Base-by-base conservation (phyloP, 495 filamentous ascomycete genomes). In the Hamigera avellanea region DNA sequence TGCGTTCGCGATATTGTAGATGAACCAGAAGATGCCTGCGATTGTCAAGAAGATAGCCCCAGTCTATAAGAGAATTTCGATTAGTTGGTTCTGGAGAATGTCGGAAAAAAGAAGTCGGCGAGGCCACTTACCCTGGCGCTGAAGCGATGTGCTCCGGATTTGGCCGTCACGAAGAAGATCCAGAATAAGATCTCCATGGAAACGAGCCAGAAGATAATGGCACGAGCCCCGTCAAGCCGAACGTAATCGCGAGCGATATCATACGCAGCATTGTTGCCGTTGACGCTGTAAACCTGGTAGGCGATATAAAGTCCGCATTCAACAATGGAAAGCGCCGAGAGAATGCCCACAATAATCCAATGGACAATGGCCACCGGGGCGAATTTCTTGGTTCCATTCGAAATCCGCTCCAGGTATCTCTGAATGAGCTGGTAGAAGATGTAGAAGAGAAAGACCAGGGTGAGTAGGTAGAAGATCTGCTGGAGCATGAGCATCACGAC, bases 381-480 rank as follows among this genome's bases (percentile, higher is more conserved):
- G 25, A 47, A 47, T 2, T 50, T 45, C 15, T 41, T 50, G 2
- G 44, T 44, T 1, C 45, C 25, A 30, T 45, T 39, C 1, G 43
- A 42, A 14, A 54, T 41, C 7, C 45, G 43, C 13, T 39, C 38
- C 15, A 56, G 32, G 1, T 45, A 17, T 14, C 32, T 21, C 19
- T 56, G 47, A 15, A 50, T 44, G 17, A 56, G 21, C 8, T 33
- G 29, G 33, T 46, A 58, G 36, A 56, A 49, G 19, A 50, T 42
- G 18, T 44, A 46, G 21, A 46, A 39, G 13, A 49, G 19, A 4
- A 56, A 7, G 14, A 45, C 37, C 9, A 34, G 14, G 0, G 26
- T 35, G 7, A 43, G 1, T 8, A 46, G 9, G 13, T 10, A 10
- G 41, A 58, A 58, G 14, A 58, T 44, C 1, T 38, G 15, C 5